Percentiles rank a stretch among this genome's conserved stretches.
These are phyloP conservation scores for Barnettozyma populi DNA, from an alignment of 805 yeast genomes.

Conservation along the genomic window DNA sequence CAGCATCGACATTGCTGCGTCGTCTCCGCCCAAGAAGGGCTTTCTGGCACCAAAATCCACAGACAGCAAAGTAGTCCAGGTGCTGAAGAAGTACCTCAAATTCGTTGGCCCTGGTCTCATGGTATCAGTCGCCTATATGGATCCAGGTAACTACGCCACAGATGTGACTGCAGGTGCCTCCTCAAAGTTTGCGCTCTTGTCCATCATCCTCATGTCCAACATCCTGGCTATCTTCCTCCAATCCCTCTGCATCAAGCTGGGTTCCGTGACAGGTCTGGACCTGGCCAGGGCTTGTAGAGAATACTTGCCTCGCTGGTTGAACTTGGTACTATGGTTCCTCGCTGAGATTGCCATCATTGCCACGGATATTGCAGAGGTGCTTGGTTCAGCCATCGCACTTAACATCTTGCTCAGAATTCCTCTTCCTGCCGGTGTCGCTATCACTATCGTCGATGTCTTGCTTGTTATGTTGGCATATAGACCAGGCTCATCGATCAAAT, in stretches of 20 bases:
- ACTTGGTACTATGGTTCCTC: slow-evolving; percentile 58
- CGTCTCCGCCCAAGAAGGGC: not conserved
- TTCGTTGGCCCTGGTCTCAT: slow-evolving; percentile 87
- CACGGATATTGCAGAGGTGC: slow-evolving; percentile 91
- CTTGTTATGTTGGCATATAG: slow-evolving; percentile 75
- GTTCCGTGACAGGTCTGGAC: slow-evolving; percentile 86
- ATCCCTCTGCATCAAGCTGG: slow-evolving; percentile 76
- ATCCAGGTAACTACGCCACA: slow-evolving; percentile 90
- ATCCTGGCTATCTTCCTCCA: slow-evolving; percentile 80
- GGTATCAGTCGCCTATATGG: slow-evolving; percentile 89
- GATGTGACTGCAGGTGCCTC: slow-evolving; percentile 86
- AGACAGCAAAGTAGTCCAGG: slow-evolving; percentile 17
- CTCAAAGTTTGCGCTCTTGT: slow-evolving; percentile 66
- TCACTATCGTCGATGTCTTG: slow-evolving; percentile 78
- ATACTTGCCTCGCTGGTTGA: slow-evolving; percentile 64
- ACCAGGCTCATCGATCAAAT: slow-evolving; percentile 67
- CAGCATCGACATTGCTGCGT: not conserved
- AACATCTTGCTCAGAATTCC: slow-evolving; percentile 74
- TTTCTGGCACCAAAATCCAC: not conserved
- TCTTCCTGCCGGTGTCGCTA: slow-evolving; percentile 66
- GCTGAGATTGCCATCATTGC: slow-evolving; percentile 89
- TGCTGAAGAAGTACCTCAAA: slow-evolving; percentile 47
- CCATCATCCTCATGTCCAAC: slow-evolving; percentile 71
- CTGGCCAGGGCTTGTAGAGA: slow-evolving; percentile 78
- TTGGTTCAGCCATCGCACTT: slow-evolving; percentile 86